Base-by-base conservation (phyloP, 1,284 basidiomycete genomes). In the Ganoderma boninense region DNA sequence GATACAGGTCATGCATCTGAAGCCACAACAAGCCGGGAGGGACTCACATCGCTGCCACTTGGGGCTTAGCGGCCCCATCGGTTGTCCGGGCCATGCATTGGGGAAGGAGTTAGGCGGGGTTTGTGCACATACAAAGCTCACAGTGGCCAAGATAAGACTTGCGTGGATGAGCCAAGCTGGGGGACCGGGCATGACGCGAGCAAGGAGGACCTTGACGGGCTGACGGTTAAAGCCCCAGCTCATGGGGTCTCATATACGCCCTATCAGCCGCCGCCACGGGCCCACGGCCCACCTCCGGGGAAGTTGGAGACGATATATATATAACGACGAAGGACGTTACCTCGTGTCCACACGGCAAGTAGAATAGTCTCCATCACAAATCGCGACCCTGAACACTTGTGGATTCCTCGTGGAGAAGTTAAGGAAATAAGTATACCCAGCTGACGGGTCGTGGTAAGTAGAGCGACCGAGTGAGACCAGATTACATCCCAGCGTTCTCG, bases 41-140 rank as follows among this genome's bases (percentile, higher is more conserved):
- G 26, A 73, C 79, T 67, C 52, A 81, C 80, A 79, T 44, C 75
- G 66, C 65, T 81, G 79, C 79, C 80, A 81, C 26, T 64, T 75
- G 0, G 78, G 71, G 63, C 78, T 75, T 64, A 78, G 81, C 35
- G 72, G 73, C 8, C 71, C 73, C 5, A 52, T 61, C 0, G 76
- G 76, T 54, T 76, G 72, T 3, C 74, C 73, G 4, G 76, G 73
- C 73, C 74, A 77, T 14, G 63, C 70, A 29, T 77, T 72, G 18
- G 77, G 77, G 46, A 71, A 74, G 11, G 73, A 70, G 44, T 70
- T 71, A 6, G 73, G 70, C 14, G 72, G 72, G 13, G 63, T 66
- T 11, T 43, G 20, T 64, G 62, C 23, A 40, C 52, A 13, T 42
- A 59, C 38, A 16, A 26, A 40, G 10, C n/a, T 40, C 23, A 43